Conservation (phyloP, 192 early-diverging fungal genomes). For the Backusella mclennaniae region DNA sequence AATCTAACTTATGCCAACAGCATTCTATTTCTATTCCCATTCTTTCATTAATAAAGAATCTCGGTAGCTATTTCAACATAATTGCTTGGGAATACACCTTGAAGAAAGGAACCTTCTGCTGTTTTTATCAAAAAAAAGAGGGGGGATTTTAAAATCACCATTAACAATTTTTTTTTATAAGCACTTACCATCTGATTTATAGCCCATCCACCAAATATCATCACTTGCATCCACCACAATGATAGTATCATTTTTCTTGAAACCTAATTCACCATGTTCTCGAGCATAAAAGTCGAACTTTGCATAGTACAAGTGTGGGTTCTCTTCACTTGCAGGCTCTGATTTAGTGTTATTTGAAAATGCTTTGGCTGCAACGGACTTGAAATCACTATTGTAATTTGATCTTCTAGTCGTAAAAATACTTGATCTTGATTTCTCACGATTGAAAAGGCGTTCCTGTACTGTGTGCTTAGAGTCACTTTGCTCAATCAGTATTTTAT, state of each 20-base stretch:
- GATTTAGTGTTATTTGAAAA: slow-evolving; percentile 21
- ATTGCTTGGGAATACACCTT: slow-evolving; percentile 79
- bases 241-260: slow-evolving; percentile 65
- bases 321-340: slow-evolving; percentile 22
- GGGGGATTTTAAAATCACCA: slow-evolving; percentile 1
- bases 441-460: background rate
- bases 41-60: background rate
- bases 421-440: background rate
- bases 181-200: slow-evolving; percentile 51
- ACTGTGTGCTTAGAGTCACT: slow-evolving; percentile 10
- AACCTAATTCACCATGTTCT: slow-evolving; percentile 72
- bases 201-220: slow-evolving; percentile 85
- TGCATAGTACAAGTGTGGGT: slow-evolving; percentile 57
- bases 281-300: slow-evolving; percentile 73
- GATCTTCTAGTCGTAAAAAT: background rate
- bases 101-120: slow-evolving; percentile 38
- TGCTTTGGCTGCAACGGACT: slow-evolving; percentile 16
- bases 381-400: slow-evolving; percentile 23
- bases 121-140: slow-evolving; percentile 9
- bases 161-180: background rate
- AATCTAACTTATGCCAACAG: background rate
- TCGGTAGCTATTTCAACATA: slow-evolving; percentile 51
- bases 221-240: slow-evolving; percentile 77
- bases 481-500: background rate
- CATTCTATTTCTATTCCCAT: background rate